phyloP scores from a whole-genome alignment of 1,284 basidiomycete genomes.

The Heliocybe sulcata region DNA sequence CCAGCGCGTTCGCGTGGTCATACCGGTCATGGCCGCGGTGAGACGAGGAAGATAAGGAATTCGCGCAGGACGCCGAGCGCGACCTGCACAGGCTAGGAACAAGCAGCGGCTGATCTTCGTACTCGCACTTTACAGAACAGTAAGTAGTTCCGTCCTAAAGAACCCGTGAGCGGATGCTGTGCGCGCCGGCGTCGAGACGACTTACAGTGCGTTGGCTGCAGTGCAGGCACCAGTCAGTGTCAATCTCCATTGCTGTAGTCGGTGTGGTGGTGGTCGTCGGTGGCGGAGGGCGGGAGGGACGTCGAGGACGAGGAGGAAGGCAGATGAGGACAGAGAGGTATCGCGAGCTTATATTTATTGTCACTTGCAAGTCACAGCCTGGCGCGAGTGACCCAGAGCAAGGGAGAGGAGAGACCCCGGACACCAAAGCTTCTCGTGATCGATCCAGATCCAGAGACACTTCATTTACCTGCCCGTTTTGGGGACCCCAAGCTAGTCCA shows the following conservation, averaged over 20 bases:
- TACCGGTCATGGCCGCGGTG: conserved; percentile 3
- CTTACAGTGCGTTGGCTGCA: conserved; percentile 50
- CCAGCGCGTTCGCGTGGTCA: neutral
- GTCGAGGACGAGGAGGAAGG: conserved; percentile 4
- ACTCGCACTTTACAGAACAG: conserved; percentile 45
- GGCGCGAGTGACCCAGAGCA: neutral
- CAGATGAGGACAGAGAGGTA: conserved; percentile 6
- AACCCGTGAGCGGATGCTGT: conserved; percentile 9
- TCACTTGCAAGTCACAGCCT: neutral
- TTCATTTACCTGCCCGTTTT: neutral
- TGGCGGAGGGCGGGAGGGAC: conserved; percentile 6
- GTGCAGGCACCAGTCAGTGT: conserved; percentile 61
- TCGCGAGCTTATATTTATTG: conserved; percentile 3
- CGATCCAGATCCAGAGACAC: neutral
- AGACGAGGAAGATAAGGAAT: neutral
- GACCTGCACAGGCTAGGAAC: neutral
- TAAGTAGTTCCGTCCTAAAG: conserved; percentile 42
- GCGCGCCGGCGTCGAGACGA: conserved; percentile 11
- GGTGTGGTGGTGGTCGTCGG: neutral
- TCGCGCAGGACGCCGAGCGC: neutral
- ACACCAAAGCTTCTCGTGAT: neutral
- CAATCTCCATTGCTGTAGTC: conserved; percentile 28
- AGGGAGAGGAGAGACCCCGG: neutral
- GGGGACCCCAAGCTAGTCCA: neutral
- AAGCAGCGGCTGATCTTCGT: conserved; percentile 11